phyloP scores from a whole-genome alignment of 177 flowering plant genomes.

The Vitis hybrid region DNA sequence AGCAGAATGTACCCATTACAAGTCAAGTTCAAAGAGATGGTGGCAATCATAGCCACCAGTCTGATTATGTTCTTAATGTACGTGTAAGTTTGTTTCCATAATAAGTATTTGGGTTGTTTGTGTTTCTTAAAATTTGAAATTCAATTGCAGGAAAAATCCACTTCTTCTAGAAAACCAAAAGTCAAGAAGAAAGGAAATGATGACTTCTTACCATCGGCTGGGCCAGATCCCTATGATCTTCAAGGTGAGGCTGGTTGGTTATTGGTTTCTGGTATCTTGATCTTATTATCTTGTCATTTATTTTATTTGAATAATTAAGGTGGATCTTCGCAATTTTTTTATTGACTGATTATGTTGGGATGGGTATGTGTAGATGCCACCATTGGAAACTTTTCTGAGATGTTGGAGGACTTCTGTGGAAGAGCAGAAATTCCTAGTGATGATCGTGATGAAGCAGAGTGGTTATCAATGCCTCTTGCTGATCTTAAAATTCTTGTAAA shows the following conservation, averaged over 20 bases:
- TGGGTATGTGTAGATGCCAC: constrained; percentile 46
- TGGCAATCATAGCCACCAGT: constrained; percentile 32
- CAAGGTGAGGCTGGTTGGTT: constrained; percentile 51
- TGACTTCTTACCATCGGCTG: constrained; percentile 25
- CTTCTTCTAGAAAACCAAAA: constrained; percentile 60
- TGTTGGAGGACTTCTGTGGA: constrained; percentile 73
- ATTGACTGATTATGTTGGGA: not conserved
- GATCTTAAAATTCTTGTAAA: constrained; percentile 67
- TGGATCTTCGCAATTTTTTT: not conserved
- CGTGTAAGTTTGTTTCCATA: constrained; percentile 18
- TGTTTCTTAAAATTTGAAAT: constrained; percentile 8
- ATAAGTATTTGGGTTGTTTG: not conserved
- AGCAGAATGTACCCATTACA: constrained; percentile 30
- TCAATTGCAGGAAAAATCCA: constrained; percentile 48
- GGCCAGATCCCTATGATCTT: constrained; percentile 47
- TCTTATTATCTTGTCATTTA: not conserved
- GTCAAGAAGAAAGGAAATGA: constrained; percentile 56
- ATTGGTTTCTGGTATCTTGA: not conserved
- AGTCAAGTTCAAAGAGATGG: constrained; percentile 35
- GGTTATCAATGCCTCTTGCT: constrained; percentile 50
- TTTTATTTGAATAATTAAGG: not conserved
- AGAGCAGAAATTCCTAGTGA: constrained; percentile 67
- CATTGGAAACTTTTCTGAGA: constrained; percentile 56
- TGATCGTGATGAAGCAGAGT: constrained; percentile 78
- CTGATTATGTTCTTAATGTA: constrained; percentile 40